Percentiles rank a stretch among this genome's conserved stretches.
phyloP scores from a whole-genome alignment of 2,329 filamentous ascomycete species.

The Alternaria sp. region DNA sequence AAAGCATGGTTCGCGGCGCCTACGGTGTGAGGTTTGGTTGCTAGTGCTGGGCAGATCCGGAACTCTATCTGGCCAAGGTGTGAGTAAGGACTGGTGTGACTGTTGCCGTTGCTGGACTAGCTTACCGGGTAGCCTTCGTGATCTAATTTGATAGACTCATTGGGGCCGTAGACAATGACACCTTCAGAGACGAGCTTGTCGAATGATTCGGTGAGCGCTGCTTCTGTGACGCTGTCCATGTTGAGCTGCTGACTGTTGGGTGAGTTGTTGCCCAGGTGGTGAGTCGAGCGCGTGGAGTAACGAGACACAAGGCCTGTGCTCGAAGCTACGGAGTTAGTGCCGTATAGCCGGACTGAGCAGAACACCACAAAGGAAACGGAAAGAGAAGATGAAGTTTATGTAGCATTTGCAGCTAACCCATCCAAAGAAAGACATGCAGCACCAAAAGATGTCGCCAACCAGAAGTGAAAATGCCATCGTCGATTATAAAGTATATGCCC shows the following conservation, averaged over 20 bases:
- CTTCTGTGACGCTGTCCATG: conserved; percentile 22
- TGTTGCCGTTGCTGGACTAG: not conserved
- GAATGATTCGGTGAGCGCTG: conserved; percentile 23
- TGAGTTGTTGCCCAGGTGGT: conserved; percentile 3
- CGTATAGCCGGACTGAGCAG: not conserved
- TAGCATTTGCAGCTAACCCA: conserved; percentile 14
- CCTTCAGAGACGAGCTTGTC: conserved; percentile 34
- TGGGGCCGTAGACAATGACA: conserved; percentile 32
- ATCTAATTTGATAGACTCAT: conserved; percentile 25
- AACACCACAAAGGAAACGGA: not conserved
- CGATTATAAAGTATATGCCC: conserved; percentile 12
- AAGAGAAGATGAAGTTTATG: not conserved
- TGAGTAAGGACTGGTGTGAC: not conserved
- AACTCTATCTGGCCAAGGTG: conserved; percentile 36
- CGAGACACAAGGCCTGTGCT: conserved; percentile 13
- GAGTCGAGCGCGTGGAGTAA: conserved; percentile 1
- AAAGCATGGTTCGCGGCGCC: conserved; percentile 27
- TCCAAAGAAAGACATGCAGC: conserved; percentile 9
- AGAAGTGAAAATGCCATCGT: conserved; percentile 5
- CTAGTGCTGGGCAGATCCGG: conserved; percentile 37
- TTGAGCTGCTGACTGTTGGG: not conserved
- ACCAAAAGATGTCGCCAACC: not conserved
- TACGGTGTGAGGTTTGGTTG: conserved; percentile 38
- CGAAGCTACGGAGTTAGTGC: conserved; percentile 10
- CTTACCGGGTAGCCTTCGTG: conserved; percentile 38